Percentiles rank a stretch among this genome's conserved stretches.
Conservation (phyloP, 345 rosid species). For the Erysimum cheiranthoides region DNA sequence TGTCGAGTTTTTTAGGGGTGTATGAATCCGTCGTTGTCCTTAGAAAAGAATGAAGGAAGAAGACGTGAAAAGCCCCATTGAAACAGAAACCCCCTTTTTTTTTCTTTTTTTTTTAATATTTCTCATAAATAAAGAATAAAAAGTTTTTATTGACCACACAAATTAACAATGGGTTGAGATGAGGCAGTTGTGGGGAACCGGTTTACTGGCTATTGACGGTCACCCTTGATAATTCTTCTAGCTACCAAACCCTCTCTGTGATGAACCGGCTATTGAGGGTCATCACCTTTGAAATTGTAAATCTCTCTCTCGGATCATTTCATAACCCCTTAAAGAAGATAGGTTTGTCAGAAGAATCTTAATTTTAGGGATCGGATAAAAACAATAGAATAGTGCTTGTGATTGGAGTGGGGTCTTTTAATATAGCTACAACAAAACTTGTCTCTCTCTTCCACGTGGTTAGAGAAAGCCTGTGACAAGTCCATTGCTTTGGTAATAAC, state of each 20-base stretch:
- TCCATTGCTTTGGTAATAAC: slow-evolving; percentile 44
- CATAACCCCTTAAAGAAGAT: slow-evolving; percentile 26
- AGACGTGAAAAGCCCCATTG: slow-evolving; percentile 38
- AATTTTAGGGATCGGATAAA: slow-evolving; percentile 42
- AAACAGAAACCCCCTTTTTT: slow-evolving; percentile 25
- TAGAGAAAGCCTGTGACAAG: background rate
- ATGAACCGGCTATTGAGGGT: slow-evolving; percentile 30
- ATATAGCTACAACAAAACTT: background rate
- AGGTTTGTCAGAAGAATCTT: slow-evolving; percentile 45
- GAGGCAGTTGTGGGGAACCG: slow-evolving; percentile 36
- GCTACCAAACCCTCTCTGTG: slow-evolving; percentile 6
- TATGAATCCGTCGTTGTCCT: slow-evolving; percentile 36
- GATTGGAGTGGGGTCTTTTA: slow-evolving; percentile 29
- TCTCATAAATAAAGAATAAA: slow-evolving; percentile 5
- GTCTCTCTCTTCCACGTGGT: slow-evolving; percentile 38
- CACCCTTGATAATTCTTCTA: too few species aligned
- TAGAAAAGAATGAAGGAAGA: slow-evolving; percentile 35
- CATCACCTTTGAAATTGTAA: background rate
- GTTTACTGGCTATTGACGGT: slow-evolving; percentile 24
- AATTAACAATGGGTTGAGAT: slow-evolving; percentile 31
- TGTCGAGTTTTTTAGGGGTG: slow-evolving; percentile 2
- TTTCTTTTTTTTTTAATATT: slow-evolving; percentile 11
- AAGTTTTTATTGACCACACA: slow-evolving; percentile 40
- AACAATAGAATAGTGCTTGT: slow-evolving; percentile 26
- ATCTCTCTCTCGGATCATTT: slow-evolving; percentile 32